phyloP scores from a whole-genome alignment of 805 yeast genomes.

The Starmerella bombi region DNA sequence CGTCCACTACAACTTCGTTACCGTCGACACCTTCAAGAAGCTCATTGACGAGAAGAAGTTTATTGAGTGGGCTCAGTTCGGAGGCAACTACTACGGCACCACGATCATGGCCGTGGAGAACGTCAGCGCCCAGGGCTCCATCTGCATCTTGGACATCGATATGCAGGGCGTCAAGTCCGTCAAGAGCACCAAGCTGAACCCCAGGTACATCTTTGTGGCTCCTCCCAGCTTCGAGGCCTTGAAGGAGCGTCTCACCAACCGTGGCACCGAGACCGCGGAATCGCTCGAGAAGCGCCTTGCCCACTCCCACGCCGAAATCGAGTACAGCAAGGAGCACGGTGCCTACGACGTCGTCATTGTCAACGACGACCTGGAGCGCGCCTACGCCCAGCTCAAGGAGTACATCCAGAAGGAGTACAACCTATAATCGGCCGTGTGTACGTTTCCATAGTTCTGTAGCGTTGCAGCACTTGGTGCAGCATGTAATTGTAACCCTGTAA shows the following conservation, averaged over 20 bases:
- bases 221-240: slow-evolving; percentile 85
- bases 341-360: slow-evolving; percentile 84
- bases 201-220: slow-evolving; percentile 73
- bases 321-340: slow-evolving; percentile 66
- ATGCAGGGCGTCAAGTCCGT: slow-evolving; percentile 97
- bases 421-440: not conserved
- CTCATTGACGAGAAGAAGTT: slow-evolving; percentile 64
- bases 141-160: slow-evolving; percentile 90
- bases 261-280: slow-evolving; percentile 93
- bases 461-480: no score
- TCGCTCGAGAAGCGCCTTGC: slow-evolving; percentile 67
- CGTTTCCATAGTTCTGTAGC: not conserved
- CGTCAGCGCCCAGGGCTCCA: slow-evolving; percentile 46
- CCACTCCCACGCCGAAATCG: slow-evolving; percentile 83
- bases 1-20: slow-evolving; percentile 73
- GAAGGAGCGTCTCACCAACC: slow-evolving; percentile 57
- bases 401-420: slow-evolving; percentile 36
- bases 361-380: slow-evolving; percentile 82
- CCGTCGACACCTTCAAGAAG: slow-evolving; percentile 65
- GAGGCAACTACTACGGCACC: slow-evolving; percentile 96
- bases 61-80: slow-evolving; percentile 95
- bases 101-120: slow-evolving; percentile 72
- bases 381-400: slow-evolving; percentile 65
- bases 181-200: slow-evolving; percentile 66
- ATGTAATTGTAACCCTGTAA: not conserved